These are phyloP conservation scores for Plasmodium coatneyi DNA, from an alignment of 169 alveolate genomes.

Conservation along the genomic window DNA sequence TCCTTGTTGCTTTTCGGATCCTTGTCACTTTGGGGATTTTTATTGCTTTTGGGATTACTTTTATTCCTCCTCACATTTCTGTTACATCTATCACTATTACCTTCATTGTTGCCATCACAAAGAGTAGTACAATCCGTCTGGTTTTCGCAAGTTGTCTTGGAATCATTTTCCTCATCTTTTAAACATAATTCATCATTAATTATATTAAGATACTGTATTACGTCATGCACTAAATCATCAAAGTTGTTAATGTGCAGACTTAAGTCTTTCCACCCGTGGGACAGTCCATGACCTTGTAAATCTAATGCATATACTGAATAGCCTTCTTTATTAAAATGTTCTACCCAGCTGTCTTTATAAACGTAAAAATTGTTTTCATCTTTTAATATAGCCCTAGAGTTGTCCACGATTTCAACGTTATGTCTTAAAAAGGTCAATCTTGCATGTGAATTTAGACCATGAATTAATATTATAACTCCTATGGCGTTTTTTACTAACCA, in stretches of 20 bases:
- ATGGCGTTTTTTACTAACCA: constrained; percentile 68
- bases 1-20: neutral
- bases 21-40: neutral
- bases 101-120: neutral
- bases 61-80: neutral
- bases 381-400: constrained; percentile 18
- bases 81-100: neutral
- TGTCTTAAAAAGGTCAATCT: constrained; percentile 77
- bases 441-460: constrained; percentile 80
- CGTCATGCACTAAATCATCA: constrained; percentile 78
- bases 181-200: constrained; percentile 22
- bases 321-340: constrained; percentile 76
- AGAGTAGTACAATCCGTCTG: too few species aligned
- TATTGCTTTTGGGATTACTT: neutral
- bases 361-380: constrained; percentile 58
- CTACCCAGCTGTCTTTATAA: constrained; percentile 78
- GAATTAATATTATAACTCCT: constrained; percentile 77
- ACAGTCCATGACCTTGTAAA: constrained; percentile 80
- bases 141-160: neutral
- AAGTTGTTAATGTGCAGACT: constrained; percentile 53
- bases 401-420: constrained; percentile 74
- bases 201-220: constrained; percentile 76
- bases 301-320: constrained; percentile 78
- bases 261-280: constrained; percentile 74
- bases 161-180: neutral